Percentiles rank a stretch among this genome's conserved stretches.
Evolutionary conservation across 2,329 filamentous ascomycete genomes (phyloP).

Genomic region (Intubia oerlemansii): DNA sequence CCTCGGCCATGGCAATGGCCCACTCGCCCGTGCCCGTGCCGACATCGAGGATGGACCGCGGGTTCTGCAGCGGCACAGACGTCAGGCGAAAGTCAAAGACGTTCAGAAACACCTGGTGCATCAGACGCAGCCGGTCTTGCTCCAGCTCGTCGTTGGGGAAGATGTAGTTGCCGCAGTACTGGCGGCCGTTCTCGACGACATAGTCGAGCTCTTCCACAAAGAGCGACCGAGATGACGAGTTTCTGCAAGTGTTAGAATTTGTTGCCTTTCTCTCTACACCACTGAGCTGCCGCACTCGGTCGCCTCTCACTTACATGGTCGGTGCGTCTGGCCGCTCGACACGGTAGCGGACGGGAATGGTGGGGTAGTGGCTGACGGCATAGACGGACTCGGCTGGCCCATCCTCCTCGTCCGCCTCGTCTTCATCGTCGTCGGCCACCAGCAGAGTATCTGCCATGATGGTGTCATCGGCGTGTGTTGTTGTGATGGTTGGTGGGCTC

Average conservation of each 20-base stretch:
- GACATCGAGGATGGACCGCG: conserved; percentile 29
- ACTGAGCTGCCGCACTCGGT: no score
- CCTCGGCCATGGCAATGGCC: conserved; percentile 30
- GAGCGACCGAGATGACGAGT: conserved; percentile 13
- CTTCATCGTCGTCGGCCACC: no score
- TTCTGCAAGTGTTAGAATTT: conserved; percentile 7
- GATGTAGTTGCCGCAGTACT: conserved; percentile 36
- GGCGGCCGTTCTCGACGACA: conserved; percentile 32
- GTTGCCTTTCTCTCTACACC: not conserved
- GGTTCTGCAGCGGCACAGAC: conserved; percentile 15
- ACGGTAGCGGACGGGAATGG: conserved; percentile 14
- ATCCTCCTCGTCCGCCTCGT: conserved; percentile 5
- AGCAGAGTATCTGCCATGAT: no score
- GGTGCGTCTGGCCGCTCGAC: conserved; percentile 16
- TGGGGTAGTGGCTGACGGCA: conserved; percentile 18
- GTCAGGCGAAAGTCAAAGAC: conserved; percentile 14
- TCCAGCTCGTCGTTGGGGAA: conserved; percentile 40
- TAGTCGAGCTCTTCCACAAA: conserved; percentile 21
- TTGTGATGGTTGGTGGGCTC: no score
- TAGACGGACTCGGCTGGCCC: conserved; percentile 20
- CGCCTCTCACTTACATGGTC: conserved; percentile 23
- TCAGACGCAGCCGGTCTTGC: conserved; percentile 15
- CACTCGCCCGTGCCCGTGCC: conserved; percentile 35
- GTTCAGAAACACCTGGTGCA: conserved; percentile 14
- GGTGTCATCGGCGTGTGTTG: no score